Evolutionary conservation across 495 filamentous ascomycete genomes (phyloP), one percentile per base, ranked within the genome.

Genomic region (Zalerion maritima): DNA sequence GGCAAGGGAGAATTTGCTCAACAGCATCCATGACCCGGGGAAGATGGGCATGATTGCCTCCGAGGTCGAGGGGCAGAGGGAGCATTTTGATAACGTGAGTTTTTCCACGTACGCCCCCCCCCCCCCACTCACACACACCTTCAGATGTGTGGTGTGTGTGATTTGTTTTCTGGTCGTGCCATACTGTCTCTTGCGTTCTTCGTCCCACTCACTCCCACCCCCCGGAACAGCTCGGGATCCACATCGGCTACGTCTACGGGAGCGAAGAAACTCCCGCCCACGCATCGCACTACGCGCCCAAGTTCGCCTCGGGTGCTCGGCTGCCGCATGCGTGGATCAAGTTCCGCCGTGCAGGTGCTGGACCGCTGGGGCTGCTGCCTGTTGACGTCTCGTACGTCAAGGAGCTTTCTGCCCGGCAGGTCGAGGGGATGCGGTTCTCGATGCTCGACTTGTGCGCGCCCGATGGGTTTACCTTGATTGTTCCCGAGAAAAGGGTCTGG

Each of bases 81-180:
- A 57, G 29, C 53, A 57, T 28, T 54, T 57, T 21, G 48, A 57
- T 31, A 54, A 54, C 14, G n/a, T n/a, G n/a, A n/a, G n/a, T n/a
- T n/a, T n/a, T n/a, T n/a, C n/a, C n/a, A n/a, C n/a, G n/a, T n/a
- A n/a, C n/a, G n/a, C n/a, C n/a, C n/a, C n/a, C n/a, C n/a, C n/a
- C n/a, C n/a, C n/a, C n/a, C n/a, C n/a, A n/a, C n/a, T n/a, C n/a
- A n/a, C n/a, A n/a, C n/a, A n/a, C n/a, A n/a, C n/a, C n/a, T n/a
- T n/a, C n/a, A n/a, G n/a, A n/a, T n/a, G n/a, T n/a, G n/a, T n/a
- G n/a, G n/a, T n/a, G n/a, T n/a, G n/a, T n/a, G n/a, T n/a, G n/a
- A n/a, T n/a, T n/a, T n/a, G n/a, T n/a, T n/a, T n/a, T n/a, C n/a
- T n/a, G n/a, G n/a, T n/a, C n/a, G n/a, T n/a, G n/a, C n/a, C n/a